Evolutionary conservation across 768 basidiomycete genomes (phyloP).

Genomic region (Mycena chlorophos): DNA sequence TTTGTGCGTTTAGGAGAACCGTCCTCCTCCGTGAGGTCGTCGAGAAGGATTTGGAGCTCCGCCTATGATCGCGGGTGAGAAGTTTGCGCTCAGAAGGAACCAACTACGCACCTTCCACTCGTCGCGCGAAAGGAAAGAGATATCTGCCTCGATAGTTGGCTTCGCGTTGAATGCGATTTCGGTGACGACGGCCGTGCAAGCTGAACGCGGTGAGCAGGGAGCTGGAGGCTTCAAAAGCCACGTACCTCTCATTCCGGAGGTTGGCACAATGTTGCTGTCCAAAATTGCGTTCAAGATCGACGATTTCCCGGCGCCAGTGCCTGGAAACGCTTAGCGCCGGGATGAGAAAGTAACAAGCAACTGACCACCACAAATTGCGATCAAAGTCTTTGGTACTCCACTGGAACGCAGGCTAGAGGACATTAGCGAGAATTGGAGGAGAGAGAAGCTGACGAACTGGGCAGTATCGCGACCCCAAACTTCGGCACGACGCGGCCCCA

Average conservation of each 20-base stretch:
- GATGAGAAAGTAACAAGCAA: not conserved
- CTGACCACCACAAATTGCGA: constrained; percentile 65
- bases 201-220: constrained; percentile 28
- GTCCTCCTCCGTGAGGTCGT: constrained; percentile 61
- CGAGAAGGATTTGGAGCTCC: constrained; percentile 54
- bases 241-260: constrained; percentile 67
- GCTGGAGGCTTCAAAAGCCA: constrained; percentile 6
- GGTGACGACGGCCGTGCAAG: constrained; percentile 67
- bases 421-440: not conserved
- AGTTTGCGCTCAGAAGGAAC: not conserved
- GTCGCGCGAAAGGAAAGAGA: constrained; percentile 53
- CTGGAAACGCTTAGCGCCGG: constrained; percentile 28
- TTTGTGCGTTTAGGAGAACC: constrained; percentile 52
- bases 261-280: constrained; percentile 64
- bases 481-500: constrained; percentile 32
- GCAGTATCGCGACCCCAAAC: constrained; percentile 58
- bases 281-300: constrained; percentile 62
- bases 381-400: constrained; percentile 49
- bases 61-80: constrained; percentile 1
- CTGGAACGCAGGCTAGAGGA: constrained; percentile 40
- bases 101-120: constrained; percentile 49
- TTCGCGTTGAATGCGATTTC: constrained; percentile 59
- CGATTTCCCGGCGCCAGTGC: constrained; percentile 63
- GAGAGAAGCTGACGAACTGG: constrained; percentile 35
- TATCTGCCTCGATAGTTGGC: constrained; percentile 56